Percentiles rank a stretch among this genome's conserved stretches.
Conservation (phyloP, 1,139 yeast species). For the Diutina scorzettiae region DNA sequence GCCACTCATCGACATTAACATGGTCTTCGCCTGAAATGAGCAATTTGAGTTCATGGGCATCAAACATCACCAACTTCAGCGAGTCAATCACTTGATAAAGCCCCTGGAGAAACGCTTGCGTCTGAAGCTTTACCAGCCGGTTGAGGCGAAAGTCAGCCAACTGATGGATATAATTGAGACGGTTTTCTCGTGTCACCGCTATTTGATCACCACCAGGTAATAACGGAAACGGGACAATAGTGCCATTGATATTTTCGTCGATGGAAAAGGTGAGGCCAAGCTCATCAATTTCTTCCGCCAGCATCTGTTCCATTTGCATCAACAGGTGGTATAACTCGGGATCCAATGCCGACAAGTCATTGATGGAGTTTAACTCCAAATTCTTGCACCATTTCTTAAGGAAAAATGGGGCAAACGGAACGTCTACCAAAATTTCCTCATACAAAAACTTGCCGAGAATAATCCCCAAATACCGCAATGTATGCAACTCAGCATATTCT, state of each 20-base stretch:
- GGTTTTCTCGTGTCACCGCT: constrained; percentile 49
- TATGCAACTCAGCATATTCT: constrained; percentile 23
- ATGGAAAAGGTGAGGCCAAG: constrained; percentile 60
- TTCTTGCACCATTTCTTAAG: constrained; percentile 37
- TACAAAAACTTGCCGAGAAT: constrained; percentile 85
- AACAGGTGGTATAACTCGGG: constrained; percentile 52
- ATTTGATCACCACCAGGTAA: constrained; percentile 43
- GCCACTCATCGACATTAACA: constrained; percentile 61
- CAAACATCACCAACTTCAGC: constrained; percentile 76
- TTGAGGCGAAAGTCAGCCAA: constrained; percentile 74
- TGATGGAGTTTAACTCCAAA: constrained; percentile 47
- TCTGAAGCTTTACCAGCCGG: constrained; percentile 44
- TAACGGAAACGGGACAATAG: constrained; percentile 39
- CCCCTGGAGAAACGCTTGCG: constrained; percentile 59
- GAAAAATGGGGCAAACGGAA: constrained; percentile 81
- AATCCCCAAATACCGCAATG: constrained; percentile 60
- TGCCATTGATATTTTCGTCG: constrained; percentile 30
- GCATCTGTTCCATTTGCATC: constrained; percentile 47
- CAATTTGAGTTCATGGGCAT: constrained; percentile 71
- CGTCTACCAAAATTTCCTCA: constrained; percentile 70
- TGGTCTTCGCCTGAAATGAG: constrained; percentile 66
- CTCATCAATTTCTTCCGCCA: constrained; percentile 40
- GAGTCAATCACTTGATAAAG: constrained; percentile 55
- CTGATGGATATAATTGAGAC: constrained; percentile 64
- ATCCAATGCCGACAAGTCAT: constrained; percentile 69